Base-by-base conservation (phyloP, 805 yeast species). In the Starmera caribaea region DNA sequence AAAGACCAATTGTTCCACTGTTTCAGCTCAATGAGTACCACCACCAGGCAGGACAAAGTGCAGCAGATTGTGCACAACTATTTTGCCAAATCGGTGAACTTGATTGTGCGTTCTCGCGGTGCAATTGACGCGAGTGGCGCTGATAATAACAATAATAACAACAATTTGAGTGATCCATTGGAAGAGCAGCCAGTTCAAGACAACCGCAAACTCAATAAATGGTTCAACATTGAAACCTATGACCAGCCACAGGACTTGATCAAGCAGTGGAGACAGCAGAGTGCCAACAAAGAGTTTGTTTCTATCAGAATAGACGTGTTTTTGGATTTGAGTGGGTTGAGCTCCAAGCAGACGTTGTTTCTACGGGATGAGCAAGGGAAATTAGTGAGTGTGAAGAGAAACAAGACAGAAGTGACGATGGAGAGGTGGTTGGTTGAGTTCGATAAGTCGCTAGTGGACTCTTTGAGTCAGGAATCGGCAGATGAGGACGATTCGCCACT, bases 361-460 rank as follows among this genome's bases (percentile, higher is more conserved):
- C 57, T 84, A 32, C 65, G 65, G 26, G 89, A 81, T 48, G 69
- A 68, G 4, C 67, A 68, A 8, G 73, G 69, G 17, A 66, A 67
- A 45, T 52, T 69, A 12, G 78, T 81, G 73, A 63, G 72, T 9
- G 79, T 79, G 11, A 81, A 81, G 12, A 66, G 72, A 3, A 76
- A 73, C 51, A 82, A 82, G 51, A 69, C 76, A 14, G 97, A 90
- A 58, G 74, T 92, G n/a, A 96, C 92, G 2, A 62, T 92, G 41
- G 98, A 92, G 54, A 71, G 98, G 43, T 92, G 98, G 98, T 67
- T 87, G 17, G 63, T 92, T 29, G 96, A 89, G 57, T 73, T 89
- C 44, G 89, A 82, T 51, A 60, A 73, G 14, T 63, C 62, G 33
- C 58, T 56, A 11, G 21, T 65, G 54, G 55, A 63, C 53, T 47